phyloP scores from a whole-genome alignment of 495 filamentous ascomycete species.

The Amphirosellinia nigrospora region DNA sequence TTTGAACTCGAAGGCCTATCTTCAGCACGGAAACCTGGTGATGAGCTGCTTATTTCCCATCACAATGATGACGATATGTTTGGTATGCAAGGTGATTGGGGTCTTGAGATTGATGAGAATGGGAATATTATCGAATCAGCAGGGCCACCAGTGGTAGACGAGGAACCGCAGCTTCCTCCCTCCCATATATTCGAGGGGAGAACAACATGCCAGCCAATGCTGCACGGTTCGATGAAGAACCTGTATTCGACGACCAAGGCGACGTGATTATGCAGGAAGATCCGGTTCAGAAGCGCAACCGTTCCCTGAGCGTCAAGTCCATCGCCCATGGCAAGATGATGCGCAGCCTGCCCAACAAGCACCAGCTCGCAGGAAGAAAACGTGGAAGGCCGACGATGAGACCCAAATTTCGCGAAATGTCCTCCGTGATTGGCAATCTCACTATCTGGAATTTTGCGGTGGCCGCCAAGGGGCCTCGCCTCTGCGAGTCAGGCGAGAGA shows the following conservation, averaged over 20 bases:
- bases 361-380: slow-evolving; percentile 34
- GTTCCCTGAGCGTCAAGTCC: slow-evolving; percentile 36
- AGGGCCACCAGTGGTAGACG: slow-evolving; percentile 28
- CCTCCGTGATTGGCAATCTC: slow-evolving; percentile 62
- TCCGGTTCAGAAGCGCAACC: slow-evolving; percentile 39
- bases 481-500: slow-evolving; percentile 43
- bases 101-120: slow-evolving; percentile 49
- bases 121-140: slow-evolving; percentile 46
- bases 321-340: slow-evolving; percentile 30
- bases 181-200: slow-evolving; percentile 31
- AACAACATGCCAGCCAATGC: slow-evolving; percentile 16
- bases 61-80: slow-evolving; percentile 41
- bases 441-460: slow-evolving; percentile 60
- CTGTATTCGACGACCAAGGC: slow-evolving; percentile 29
- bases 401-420: slow-evolving; percentile 57
- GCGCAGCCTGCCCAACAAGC: slow-evolving; percentile 32
- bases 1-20: slow-evolving; percentile 35
- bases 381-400: slow-evolving; percentile 46
- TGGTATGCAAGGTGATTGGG: slow-evolving; percentile 42
- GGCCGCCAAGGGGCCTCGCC: slow-evolving; percentile 29
- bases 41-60: slow-evolving; percentile 29
- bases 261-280: slow-evolving; percentile 41
- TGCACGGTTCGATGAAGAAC: slow-evolving; percentile 26
- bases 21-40: slow-evolving; percentile 34
- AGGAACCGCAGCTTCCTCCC: slow-evolving; percentile 46